phyloP scores from a whole-genome alignment of 2,329 filamentous ascomycete species.

The Penicillium oxalicum region DNA sequence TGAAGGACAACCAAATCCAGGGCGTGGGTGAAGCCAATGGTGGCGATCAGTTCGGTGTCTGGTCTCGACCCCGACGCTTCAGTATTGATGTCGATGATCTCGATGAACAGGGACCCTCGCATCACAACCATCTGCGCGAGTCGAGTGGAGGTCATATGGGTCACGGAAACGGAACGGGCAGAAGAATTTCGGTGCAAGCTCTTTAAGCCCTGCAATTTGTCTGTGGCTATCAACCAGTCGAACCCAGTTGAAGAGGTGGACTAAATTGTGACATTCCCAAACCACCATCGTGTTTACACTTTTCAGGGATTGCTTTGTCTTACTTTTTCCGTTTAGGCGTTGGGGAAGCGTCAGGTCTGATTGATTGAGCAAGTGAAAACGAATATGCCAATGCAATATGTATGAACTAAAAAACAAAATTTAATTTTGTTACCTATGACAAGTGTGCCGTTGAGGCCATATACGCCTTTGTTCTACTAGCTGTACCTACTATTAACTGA shows the following conservation, averaged over 20 bases:
- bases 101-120: constrained; percentile 20
- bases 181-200: constrained; percentile 23
- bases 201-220: constrained; percentile 5
- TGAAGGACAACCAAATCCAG: constrained; percentile 20
- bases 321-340: no score
- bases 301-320: no score
- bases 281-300: no score
- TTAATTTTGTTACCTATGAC: no score
- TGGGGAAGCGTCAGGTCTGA: no score
- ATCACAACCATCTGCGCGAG: constrained; percentile 28
- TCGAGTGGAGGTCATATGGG: constrained; percentile 25
- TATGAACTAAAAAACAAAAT: no score
- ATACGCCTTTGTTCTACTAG: no score
- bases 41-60: constrained; percentile 23
- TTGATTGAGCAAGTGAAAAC: no score
- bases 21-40: constrained; percentile 18
- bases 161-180: constrained; percentile 20
- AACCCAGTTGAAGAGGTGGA: neutral
- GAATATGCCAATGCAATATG: no score
- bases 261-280: neutral
- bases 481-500: no score
- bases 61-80: constrained; percentile 29
- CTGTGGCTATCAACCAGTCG: neutral
- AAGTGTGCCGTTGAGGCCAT: no score
- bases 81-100: constrained; percentile 30